Conservation (phyloP, 345 rosid species). For the Raphanus sativus region DNA sequence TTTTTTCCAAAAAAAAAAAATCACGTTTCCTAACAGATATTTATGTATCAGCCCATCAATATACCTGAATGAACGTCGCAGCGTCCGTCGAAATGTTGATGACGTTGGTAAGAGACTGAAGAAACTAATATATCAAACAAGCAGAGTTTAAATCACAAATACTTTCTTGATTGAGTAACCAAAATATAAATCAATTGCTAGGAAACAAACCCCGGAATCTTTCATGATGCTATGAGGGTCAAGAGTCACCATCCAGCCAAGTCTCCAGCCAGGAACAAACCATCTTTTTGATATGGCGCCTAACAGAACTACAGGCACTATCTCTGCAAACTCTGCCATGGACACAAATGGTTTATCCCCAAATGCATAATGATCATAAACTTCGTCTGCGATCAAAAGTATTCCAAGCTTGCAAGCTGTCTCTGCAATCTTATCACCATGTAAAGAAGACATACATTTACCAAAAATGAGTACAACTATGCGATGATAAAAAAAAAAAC, state of each 20-base stretch:
- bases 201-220: not conserved
- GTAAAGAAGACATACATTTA: not conserved
- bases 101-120: slow-evolving; percentile 36
- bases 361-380: slow-evolving; percentile 32
- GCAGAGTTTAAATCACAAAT: not conserved
- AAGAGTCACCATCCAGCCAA: slow-evolving; percentile 71
- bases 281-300: slow-evolving; percentile 74
- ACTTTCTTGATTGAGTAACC: not conserved
- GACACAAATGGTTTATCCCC: slow-evolving; percentile 62
- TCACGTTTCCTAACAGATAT: not conserved
- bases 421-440: slow-evolving; percentile 55
- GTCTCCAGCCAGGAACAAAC: slow-evolving; percentile 82
- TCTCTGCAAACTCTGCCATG: slow-evolving; percentile 64
- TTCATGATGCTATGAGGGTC: slow-evolving; percentile 48
- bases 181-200: not conserved
- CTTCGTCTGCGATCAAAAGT: slow-evolving; percentile 51
- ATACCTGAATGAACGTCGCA: slow-evolving; percentile 45
- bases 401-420: slow-evolving; percentile 61
- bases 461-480: not conserved
- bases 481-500: not conserved
- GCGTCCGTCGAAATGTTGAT: slow-evolving; percentile 42
- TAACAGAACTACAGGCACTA: slow-evolving; percentile 55
- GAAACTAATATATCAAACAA: slow-evolving; percentile 36
- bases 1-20: not conserved
- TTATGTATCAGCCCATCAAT: not conserved